A percentile compares a stretch with the other conserved stretches of the same genome.
Conservation (phyloP, 306 rosid species). For the Arachis stenosperma region DNA sequence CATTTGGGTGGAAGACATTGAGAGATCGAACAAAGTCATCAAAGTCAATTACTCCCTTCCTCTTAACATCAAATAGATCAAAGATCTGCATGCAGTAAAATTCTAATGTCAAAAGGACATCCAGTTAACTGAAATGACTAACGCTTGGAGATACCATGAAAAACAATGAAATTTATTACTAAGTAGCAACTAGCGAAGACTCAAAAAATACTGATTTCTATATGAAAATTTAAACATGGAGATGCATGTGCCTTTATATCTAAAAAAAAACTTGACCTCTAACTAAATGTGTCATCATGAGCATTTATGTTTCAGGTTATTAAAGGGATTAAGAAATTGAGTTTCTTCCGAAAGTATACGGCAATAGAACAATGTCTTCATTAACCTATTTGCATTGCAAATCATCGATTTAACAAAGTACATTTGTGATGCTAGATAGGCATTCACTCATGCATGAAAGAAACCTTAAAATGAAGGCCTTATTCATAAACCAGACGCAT, state of each 20-base stretch:
- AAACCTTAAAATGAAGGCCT: conserved; percentile 6
- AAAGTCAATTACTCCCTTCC: conserved; percentile 85
- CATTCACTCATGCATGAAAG: conserved; percentile 22
- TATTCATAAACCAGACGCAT: conserved; percentile 24
- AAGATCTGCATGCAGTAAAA: conserved; percentile 67
- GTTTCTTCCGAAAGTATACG: background rate
- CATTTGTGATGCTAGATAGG: background rate
- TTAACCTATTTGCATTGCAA: conserved; percentile 17
- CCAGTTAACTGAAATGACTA: background rate
- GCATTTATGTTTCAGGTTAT: background rate
- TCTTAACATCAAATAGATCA: conserved; percentile 86
- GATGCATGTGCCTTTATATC: background rate
- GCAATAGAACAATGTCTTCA: conserved; percentile 26
- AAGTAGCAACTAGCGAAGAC: conserved; percentile 4
- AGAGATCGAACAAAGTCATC: conserved; percentile 93
- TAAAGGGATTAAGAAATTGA: conserved; percentile 2
- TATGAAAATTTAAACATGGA: conserved; percentile 2
- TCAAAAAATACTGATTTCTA: conserved; percentile 19
- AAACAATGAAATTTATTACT: conserved; percentile 4
- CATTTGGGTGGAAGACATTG: conserved; percentile 94
- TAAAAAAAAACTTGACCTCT: background rate
- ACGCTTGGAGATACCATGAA: background rate
- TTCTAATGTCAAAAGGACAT: conserved; percentile 48
- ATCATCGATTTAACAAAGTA: conserved; percentile 16
- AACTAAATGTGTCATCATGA: conserved; percentile 23